Evolutionary conservation across 2,329 filamentous ascomycete genomes (phyloP).

Genomic region (Aspergillus japonicus): DNA sequence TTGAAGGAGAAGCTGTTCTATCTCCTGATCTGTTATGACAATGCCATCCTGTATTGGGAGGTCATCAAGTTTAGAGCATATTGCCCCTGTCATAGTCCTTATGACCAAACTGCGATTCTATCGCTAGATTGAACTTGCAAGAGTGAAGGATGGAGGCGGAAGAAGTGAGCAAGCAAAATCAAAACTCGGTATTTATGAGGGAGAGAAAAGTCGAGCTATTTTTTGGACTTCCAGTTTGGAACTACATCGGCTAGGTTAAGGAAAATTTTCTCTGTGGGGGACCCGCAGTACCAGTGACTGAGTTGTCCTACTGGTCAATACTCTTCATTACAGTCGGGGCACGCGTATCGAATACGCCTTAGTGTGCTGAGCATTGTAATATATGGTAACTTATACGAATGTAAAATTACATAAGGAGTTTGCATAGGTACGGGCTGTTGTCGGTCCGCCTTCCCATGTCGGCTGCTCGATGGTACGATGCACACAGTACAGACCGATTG

Average conservation of each 20-base stretch:
- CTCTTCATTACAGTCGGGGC: too few species aligned
- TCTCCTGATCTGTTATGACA: slow-evolving; percentile 61
- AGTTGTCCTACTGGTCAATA: too few species aligned
- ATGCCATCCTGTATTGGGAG: slow-evolving; percentile 26
- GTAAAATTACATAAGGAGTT: too few species aligned
- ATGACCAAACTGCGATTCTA: not conserved
- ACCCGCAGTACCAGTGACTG: not conserved
- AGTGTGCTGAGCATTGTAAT: too few species aligned
- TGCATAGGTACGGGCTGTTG: too few species aligned
- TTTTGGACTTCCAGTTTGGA: not conserved
- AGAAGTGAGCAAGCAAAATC: not conserved
- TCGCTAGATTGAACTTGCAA: not conserved
- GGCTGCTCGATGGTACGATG: too few species aligned
- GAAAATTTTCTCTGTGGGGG: not conserved
- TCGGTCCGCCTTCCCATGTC: too few species aligned
- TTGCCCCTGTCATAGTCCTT: slow-evolving; percentile 8
- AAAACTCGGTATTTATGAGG: slow-evolving; percentile 4
- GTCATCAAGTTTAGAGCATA: not conserved
- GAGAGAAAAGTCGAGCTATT: not conserved
- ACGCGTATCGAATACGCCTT: too few species aligned
- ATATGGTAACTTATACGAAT: too few species aligned
- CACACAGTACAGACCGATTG: too few species aligned
- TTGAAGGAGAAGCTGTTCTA: slow-evolving; percentile 62
- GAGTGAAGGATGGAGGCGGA: not conserved
- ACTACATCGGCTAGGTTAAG: not conserved